A percentile compares a stretch with the other conserved stretches of the same genome.
phyloP scores from a whole-genome alignment of 1,284 basidiomycete species.

The Ustilago esculenta region DNA sequence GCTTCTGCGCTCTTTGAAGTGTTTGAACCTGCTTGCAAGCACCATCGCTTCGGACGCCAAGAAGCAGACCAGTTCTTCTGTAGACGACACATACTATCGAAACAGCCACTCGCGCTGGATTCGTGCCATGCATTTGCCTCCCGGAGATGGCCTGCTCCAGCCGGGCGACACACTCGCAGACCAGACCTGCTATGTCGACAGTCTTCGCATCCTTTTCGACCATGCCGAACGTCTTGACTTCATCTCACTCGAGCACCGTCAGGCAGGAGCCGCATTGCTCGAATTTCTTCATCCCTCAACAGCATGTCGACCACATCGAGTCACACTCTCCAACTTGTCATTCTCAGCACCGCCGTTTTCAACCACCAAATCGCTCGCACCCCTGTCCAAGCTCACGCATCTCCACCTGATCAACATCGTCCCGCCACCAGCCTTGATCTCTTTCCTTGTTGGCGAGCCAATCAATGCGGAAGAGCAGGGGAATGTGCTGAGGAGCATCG shows the following conservation, averaged over 20 bases:
- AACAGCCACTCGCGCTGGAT: conserved; percentile 2
- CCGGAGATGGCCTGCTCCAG: conserved; percentile 33
- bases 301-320: conserved; percentile 22
- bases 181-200: conserved; percentile 26
- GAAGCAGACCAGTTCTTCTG: neutral
- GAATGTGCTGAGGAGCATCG: conserved; percentile 21
- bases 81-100: too few species aligned
- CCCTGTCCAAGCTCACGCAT: conserved; percentile 27
- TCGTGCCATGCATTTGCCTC: conserved; percentile 25
- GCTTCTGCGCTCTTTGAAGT: conserved; percentile 22
- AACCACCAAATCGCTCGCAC: conserved; percentile 18
- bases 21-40: conserved; percentile 18
- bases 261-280: conserved; percentile 27
- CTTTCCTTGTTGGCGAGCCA: conserved; percentile 24
- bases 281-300: conserved; percentile 25
- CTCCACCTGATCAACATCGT: conserved; percentile 44
- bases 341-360: conserved; percentile 42
- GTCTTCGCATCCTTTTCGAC: conserved; percentile 28
- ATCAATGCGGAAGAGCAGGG: conserved; percentile 31
- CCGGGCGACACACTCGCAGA: conserved; percentile 35
- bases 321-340: conserved; percentile 36
- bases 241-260: conserved; percentile 30
- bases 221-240: conserved; percentile 24
- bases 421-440: conserved; percentile 37
- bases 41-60: conserved; percentile 17